These are phyloP conservation scores for Saccharomyces mikatae DNA, from an alignment of 805 yeast genomes.

Conservation along the genomic window DNA sequence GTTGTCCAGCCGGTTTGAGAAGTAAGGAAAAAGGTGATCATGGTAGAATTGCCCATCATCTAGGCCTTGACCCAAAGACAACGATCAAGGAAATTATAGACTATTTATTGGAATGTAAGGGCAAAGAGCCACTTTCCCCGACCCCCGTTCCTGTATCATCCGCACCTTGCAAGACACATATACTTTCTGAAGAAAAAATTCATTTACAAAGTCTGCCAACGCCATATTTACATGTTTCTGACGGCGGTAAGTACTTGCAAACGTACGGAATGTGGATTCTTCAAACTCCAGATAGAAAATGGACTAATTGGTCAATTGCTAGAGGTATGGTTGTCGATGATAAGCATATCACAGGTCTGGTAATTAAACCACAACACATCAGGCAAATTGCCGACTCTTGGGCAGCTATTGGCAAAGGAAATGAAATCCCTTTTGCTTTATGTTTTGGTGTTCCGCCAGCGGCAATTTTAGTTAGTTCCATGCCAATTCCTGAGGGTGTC, in stretches of 20 bases:
- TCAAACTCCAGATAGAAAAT: conserved; percentile 23
- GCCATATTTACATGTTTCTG: conserved; percentile 19
- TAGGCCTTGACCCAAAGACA: conserved; percentile 17
- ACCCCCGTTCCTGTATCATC: conserved; percentile 3
- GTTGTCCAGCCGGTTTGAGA: conserved; percentile 21
- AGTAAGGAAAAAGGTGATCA: conserved; percentile 13
- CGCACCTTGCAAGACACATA: conserved; percentile 20
- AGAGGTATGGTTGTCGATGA: conserved; percentile 22
- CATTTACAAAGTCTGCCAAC: conserved; percentile 16
- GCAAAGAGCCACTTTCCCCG: conserved; percentile 13
- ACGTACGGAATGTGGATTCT: conserved; percentile 26
- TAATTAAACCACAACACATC: conserved; percentile 24
- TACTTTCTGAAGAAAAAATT: conserved; percentile 15
- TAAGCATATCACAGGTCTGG: conserved; percentile 22
- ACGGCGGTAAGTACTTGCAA: conserved; percentile 25
- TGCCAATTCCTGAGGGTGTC: conserved; percentile 18
- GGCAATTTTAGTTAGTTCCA: conserved; percentile 21
- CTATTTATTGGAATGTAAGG: conserved; percentile 15
- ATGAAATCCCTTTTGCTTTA: conserved; percentile 19
- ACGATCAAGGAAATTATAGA: conserved; percentile 20
- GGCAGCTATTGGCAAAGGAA: conserved; percentile 19
- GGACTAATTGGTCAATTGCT: conserved; percentile 29
- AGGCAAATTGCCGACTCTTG: conserved; percentile 20
- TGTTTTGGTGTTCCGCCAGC: conserved; percentile 29
- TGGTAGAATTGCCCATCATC: conserved; percentile 24